Base-by-base conservation (phyloP, 768 basidiomycete genomes). In the Phanerochaete sordida region DNA sequence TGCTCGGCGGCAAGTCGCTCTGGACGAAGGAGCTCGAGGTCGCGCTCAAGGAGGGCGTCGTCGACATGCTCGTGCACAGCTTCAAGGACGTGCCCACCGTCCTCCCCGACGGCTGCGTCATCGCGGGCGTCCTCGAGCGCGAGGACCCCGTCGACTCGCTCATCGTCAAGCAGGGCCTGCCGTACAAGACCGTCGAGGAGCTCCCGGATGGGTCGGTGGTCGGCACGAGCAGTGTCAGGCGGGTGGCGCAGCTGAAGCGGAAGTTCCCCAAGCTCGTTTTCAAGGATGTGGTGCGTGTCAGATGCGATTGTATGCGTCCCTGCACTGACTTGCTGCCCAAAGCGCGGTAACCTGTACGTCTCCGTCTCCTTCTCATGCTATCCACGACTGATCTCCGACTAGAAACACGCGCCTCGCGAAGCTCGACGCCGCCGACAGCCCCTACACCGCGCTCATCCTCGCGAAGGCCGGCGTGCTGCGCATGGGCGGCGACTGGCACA, bases 21-120 rank as follows among this genome's bases (percentile, higher is more conserved):
- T 99, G 97, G 97, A 99, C 97, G 37, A 91, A 93, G 66, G 96
- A 98, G 66, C 85, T 99, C 56, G 97, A 99, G 71, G 89, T 91
- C 21, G 87, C 86, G 46, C 76, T 99, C 61, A 79, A 84, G 57
- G 80, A 86, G 46, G 75, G 81, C 30, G 76, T 80, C 13, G 89
- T 95, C 51, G 97, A 99, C 71, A 86, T 98, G 81, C 84, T 99
- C 66, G 86, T 98, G 21, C 96, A 99, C 75, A 86, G 83, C 35
- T 78, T 93, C 66, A 99, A 99, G 73, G 97, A 98, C 71, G 85
- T 98, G 31, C 96, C 96, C 3, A 98, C 96, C 1, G 78, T 78
- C 6, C 78, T 99, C 30, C 93, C 93, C 0, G 83, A 84, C 0
- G 92, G 92, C 3, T 98, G 92, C 73, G 81, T 86, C 67, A 81